Base-by-base conservation (phyloP, 768 basidiomycete genomes). In the Galerina marginata region DNA sequence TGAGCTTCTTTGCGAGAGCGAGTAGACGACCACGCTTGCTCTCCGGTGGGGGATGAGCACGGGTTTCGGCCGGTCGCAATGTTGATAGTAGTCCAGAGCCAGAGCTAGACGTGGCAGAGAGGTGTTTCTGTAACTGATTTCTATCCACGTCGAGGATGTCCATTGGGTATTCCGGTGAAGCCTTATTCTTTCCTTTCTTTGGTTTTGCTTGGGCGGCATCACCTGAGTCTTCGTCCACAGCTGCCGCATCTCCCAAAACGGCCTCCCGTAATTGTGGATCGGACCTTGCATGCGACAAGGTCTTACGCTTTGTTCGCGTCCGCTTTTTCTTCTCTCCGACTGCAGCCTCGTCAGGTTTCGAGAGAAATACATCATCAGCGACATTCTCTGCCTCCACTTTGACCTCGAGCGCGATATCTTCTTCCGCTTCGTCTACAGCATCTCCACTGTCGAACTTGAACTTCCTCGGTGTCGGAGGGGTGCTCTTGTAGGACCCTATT, bases 1-100 rank as follows among this genome's bases (percentile, higher is more conserved):
- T 79, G 51, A 89, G 72, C 65, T 86, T 84, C 62, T 81, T 80
- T 9, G 86, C 85, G 7, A 89, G 77, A 56, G 79, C 72, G 12
- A 86, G 79, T 37, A 89, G 67, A 54, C 84, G 83, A 7, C 82
- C 71, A 60, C 69, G 67, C 57, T 74, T 73, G 48, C 53, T 69
- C 55, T 70, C 66, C 20, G 68, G 62, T 10, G 58, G 46, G n/a
- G 51, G 48, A 25, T 42, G 52, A 38, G n/a, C 57, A 20, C 42
- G 52, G 25, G 38, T 15, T 49, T 62, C 55, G 20, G 37, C 51
- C 15, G 38, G 9, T 42, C 26, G 44, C 26, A 33, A 42, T 10
- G 54, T 55, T 15, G 60, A 40, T 23, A 61, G 52, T 23, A 58
- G 52, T 16, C 59, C 55, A 14, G 57, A 59, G 9, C 48, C 53